Percentiles rank a stretch among this genome's conserved stretches.
Conservation (phyloP, 2,329 filamentous ascomycete species). For the Thelonectria olida region DNA sequence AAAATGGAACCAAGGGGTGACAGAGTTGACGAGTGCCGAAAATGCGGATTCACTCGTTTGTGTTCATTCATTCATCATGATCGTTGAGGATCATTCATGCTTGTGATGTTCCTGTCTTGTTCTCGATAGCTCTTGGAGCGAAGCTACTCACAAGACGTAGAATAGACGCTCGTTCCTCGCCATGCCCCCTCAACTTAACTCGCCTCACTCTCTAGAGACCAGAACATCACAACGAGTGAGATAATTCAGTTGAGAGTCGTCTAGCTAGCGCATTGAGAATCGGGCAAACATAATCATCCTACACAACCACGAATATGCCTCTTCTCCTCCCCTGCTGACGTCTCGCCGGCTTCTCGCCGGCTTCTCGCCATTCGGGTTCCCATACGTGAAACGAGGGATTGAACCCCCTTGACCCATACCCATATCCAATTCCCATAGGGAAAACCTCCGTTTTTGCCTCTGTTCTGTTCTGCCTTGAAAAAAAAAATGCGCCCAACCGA, state of each 20-base stretch:
- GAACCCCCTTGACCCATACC: slow-evolving; percentile 14
- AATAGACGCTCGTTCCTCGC: background rate
- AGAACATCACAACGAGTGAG: slow-evolving; percentile 20
- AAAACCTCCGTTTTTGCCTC: slow-evolving; percentile 26
- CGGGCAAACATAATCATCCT: background rate
- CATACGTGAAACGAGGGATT: background rate
- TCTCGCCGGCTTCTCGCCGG: background rate
- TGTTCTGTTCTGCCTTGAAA: slow-evolving; percentile 26
- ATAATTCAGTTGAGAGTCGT: slow-evolving; percentile 21
- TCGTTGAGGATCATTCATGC: background rate
- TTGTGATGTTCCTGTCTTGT: background rate
- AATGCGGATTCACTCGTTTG: background rate
- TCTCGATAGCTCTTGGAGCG: background rate
- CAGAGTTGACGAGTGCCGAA: background rate
- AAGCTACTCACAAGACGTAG: background rate
- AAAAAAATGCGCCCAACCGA: slow-evolving; percentile 27
- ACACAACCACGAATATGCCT: background rate
- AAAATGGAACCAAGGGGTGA: background rate
- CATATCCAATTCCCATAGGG: slow-evolving; percentile 25
- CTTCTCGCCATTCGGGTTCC: background rate
- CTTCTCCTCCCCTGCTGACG: background rate
- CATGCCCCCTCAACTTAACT: slow-evolving; percentile 1
- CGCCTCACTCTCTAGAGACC: slow-evolving; percentile 8
- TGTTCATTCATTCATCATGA: background rate
- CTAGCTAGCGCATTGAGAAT: slow-evolving; percentile 9